Evolutionary conservation across 768 basidiomycete species (phyloP).

Genomic region (Agrocybe chaxingu): DNA sequence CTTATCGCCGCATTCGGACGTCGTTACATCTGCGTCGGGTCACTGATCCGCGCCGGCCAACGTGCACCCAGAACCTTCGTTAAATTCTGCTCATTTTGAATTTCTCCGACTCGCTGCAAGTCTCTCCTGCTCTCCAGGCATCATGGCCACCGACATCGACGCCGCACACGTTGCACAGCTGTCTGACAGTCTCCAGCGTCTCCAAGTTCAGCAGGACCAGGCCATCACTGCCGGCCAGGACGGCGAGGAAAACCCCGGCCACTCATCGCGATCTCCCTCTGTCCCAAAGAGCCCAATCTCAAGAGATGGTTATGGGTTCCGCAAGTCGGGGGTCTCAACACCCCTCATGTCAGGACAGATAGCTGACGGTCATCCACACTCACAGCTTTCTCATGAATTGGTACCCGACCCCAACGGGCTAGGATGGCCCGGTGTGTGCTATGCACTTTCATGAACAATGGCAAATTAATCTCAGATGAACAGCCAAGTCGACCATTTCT

Average conservation of each 20-base stretch:
- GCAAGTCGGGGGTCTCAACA: conserved; percentile 65
- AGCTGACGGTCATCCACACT: conserved; percentile 36
- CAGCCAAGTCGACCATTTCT: conserved; percentile 87
- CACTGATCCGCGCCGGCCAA: neutral
- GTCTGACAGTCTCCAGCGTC: conserved; percentile 43
- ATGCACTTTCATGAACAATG: conserved; percentile 1
- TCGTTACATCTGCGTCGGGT: neutral
- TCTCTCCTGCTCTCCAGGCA: conserved; percentile 1
- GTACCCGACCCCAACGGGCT: conserved; percentile 71
- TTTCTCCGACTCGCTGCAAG: neutral
- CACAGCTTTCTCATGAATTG: conserved; percentile 29
- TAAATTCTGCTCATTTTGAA: neutral
- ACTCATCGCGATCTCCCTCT: conserved; percentile 1
- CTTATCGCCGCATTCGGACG: too few species aligned
- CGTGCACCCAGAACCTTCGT: conserved; percentile 6
- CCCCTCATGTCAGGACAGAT: conserved; percentile 41
- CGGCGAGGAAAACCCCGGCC: conserved; percentile 6
- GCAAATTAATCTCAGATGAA: neutral
- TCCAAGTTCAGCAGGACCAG: conserved; percentile 26
- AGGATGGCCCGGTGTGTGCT: conserved; percentile 82
- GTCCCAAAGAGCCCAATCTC: conserved; percentile 32
- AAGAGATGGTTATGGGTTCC: conserved; percentile 82
- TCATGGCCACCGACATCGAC: conserved; percentile 17
- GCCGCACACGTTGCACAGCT: conserved; percentile 30
- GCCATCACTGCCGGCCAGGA: conserved; percentile 4